A percentile compares a stretch with the other conserved stretches of the same genome.
These are phyloP conservation scores for Daldinia decipiens DNA, from an alignment of 495 filamentous ascomycete species.

Conservation along the genomic window DNA sequence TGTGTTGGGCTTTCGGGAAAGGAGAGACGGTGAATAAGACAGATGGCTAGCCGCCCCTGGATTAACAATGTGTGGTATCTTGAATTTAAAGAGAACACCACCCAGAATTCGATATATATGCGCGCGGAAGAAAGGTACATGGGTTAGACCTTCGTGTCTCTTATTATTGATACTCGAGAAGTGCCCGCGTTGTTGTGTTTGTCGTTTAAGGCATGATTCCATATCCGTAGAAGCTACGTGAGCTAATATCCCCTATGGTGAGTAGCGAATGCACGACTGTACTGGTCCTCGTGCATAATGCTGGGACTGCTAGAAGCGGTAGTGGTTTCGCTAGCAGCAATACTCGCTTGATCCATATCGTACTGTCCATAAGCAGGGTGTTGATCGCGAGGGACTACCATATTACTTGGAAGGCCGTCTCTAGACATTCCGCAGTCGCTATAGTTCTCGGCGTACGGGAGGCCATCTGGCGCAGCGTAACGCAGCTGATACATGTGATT, in stretches of 20 bases:
- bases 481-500: conserved; percentile 41
- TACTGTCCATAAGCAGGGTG: conserved; percentile 56
- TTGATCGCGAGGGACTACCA: conserved; percentile 35
- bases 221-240: neutral
- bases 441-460: conserved; percentile 31
- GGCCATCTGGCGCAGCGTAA: conserved; percentile 28
- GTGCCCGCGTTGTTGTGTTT: conserved; percentile 7
- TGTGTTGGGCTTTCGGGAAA: conserved; percentile 2
- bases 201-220: conserved; percentile 25
- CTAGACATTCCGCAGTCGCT: conserved; percentile 31
- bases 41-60: conserved; percentile 10
- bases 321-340: conserved; percentile 47
- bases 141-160: conserved; percentile 1
- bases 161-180: conserved; percentile 9
- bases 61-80: conserved; percentile 45
- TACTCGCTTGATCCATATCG: conserved; percentile 57
- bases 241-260: conserved; percentile 53
- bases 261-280: conserved; percentile 52
- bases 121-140: conserved; percentile 5
- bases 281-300: conserved; percentile 57
- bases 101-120: conserved; percentile 33
- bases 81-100: conserved; percentile 42
- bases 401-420: conserved; percentile 19
- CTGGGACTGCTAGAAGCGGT: conserved; percentile 49
- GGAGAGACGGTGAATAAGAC: conserved; percentile 13